phyloP scores from a whole-genome alignment of 176 grass and related monocot genomes.

The Coix lacrymajobi region DNA sequence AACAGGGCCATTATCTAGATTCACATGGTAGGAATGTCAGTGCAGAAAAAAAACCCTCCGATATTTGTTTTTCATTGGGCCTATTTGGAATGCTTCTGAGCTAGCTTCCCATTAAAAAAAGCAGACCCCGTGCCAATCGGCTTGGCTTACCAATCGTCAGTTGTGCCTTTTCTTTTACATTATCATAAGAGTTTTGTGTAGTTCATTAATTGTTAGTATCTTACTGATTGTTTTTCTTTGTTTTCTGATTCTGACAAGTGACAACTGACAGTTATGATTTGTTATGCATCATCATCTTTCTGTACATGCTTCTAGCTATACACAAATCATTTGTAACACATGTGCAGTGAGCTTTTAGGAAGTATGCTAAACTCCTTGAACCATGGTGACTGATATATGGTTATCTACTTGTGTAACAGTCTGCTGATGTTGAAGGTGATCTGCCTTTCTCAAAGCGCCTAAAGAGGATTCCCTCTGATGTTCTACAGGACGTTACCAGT shows the following conservation, averaged over 20 bases:
- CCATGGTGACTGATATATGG: conserved; percentile 22
- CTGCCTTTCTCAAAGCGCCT: conserved; percentile 72
- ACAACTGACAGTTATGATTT: not conserved
- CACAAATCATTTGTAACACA: conserved; percentile 3
- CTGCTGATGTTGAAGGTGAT: conserved; percentile 67
- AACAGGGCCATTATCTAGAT: not conserved
- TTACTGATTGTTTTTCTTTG: not conserved
- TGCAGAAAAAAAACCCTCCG: not conserved
- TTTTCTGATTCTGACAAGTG: not conserved
- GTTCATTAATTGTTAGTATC: not conserved
- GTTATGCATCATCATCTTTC: not conserved
- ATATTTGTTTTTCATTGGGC: not conserved
- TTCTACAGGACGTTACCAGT: conserved; percentile 79
- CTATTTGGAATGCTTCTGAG: not conserved
- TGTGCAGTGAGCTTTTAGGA: not conserved
- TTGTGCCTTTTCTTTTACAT: not conserved
- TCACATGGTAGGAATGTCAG: not conserved
- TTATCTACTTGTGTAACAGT: conserved; percentile 29
- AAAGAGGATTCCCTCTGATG: conserved; percentile 70
- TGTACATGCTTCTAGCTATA: not conserved
- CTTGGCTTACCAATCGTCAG: not conserved
- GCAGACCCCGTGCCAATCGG: not conserved
- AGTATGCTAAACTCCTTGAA: conserved; percentile 18
- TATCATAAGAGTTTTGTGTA: not conserved
- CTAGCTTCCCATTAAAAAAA: not conserved